A percentile compares a stretch with the other conserved stretches of the same genome.
phyloP scores from a whole-genome alignment of 2,329 filamentous ascomycete species.

The Decorospora gaudefroyi region DNA sequence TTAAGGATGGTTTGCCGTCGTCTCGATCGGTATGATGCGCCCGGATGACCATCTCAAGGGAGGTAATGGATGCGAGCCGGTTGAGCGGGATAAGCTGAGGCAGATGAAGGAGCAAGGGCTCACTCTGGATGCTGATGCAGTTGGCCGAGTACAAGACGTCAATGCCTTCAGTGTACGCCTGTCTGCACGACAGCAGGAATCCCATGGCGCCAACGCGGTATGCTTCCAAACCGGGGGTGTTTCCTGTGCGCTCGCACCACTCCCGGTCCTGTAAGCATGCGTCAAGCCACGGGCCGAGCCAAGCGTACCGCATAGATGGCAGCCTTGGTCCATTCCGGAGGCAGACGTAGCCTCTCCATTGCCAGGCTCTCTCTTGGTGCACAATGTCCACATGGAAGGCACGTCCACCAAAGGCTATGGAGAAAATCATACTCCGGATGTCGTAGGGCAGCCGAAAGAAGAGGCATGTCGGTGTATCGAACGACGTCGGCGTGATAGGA shows the following conservation, averaged over 20 bases:
- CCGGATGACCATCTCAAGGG: slow-evolving; percentile 7
- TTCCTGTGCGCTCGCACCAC: not conserved
- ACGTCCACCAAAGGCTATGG: slow-evolving; percentile 7
- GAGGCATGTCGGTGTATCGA: slow-evolving; percentile 4
- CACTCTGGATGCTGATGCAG: slow-evolving; percentile 9
- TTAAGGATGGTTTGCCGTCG: not conserved
- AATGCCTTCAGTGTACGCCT: slow-evolving; percentile 19
- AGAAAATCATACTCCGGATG: slow-evolving; percentile 7
- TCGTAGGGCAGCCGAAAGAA: slow-evolving; percentile 15
- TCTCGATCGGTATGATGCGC: not conserved
- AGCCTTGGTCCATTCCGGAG: not conserved
- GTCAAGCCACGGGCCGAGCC: not conserved
- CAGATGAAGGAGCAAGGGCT: slow-evolving; percentile 15
- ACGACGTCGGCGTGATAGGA: slow-evolving; percentile 7
- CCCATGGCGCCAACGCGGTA: slow-evolving; percentile 11
- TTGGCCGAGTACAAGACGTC: slow-evolving; percentile 15
- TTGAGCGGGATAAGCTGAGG: slow-evolving; percentile 9
- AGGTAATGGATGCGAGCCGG: slow-evolving; percentile 10
- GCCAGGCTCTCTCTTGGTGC: slow-evolving; percentile 1
- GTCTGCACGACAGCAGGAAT: slow-evolving; percentile 16
- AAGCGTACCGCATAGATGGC: not conserved
- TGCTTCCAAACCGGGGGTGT: not conserved
- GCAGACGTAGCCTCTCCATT: slow-evolving; percentile 11
- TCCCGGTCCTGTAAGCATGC: not conserved
- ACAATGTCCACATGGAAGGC: slow-evolving; percentile 11